phyloP scores from a whole-genome alignment of 1,284 basidiomycete genomes.

The Anthracocystis panici-leucophaei region DNA sequence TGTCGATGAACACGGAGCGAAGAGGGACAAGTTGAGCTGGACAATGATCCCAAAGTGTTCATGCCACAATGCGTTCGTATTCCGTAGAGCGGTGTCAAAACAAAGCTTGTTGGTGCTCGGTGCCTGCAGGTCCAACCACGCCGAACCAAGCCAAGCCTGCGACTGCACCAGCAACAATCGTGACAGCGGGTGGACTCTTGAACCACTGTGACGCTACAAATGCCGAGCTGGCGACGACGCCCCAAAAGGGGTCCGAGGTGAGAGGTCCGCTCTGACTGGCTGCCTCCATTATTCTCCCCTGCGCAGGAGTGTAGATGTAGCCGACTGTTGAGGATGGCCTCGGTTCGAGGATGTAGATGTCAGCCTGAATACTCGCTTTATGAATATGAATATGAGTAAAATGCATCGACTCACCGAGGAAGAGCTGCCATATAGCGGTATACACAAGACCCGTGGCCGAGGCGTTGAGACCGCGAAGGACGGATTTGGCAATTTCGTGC shows the following conservation, averaged over 20 bases:
- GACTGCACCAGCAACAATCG: conserved; percentile 70
- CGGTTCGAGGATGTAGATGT: not conserved
- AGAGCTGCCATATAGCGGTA: conserved; percentile 75
- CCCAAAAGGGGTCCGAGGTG: conserved; percentile 72
- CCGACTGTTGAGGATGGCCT: conserved; percentile 40
- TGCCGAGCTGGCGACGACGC: conserved; percentile 69
- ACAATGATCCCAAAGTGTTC: not conserved
- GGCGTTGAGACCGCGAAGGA: conserved; percentile 75
- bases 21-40: too few species aligned
- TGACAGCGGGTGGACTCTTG: conserved; percentile 69
- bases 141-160: conserved; percentile 71
- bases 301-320: conserved; percentile 66
- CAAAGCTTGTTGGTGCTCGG: conserved; percentile 42
- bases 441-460: conserved; percentile 75
- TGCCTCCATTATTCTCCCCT: conserved; percentile 30
- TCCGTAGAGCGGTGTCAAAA: conserved; percentile 12
- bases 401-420: conserved; percentile 49
- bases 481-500: conserved; percentile 70
- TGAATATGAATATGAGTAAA: not conserved
- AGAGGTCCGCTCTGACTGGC: conserved; percentile 68
- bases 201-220: conserved; percentile 66
- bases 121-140: conserved; percentile 58
- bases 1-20: not conserved
- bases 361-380: not conserved
- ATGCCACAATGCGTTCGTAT: not conserved